phyloP scores from a whole-genome alignment of 2,329 filamentous ascomycete species.

The Aphanocladium album region DNA sequence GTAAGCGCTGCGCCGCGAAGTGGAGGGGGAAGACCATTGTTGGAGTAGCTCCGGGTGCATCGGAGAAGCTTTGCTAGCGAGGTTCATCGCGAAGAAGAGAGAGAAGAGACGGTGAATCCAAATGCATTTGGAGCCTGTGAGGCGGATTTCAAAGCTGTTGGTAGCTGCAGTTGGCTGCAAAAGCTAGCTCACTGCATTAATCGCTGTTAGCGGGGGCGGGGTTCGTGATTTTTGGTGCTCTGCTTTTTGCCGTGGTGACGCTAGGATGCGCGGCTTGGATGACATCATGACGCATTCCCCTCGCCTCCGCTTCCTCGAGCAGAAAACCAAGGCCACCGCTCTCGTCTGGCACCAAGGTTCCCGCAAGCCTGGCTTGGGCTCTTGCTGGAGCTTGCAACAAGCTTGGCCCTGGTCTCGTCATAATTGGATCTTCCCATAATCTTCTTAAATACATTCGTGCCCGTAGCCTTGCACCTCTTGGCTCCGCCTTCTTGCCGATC shows the following conservation, averaged over 20 bases:
- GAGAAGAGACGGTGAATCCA: no score
- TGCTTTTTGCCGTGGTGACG: constrained; percentile 1
- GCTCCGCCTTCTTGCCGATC: constrained; percentile 11
- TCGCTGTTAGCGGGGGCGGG: background rate
- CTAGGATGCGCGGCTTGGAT: constrained; percentile 17
- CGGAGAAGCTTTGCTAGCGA: no score
- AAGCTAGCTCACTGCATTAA: no score
- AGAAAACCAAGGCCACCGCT: constrained; percentile 1
- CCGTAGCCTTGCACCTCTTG: constrained; percentile 2
- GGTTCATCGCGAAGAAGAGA: no score
- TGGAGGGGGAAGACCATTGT: no score
- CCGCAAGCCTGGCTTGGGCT: background rate
- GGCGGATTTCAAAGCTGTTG: background rate
- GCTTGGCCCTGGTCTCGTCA: constrained; percentile 2
- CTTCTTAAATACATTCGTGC: constrained; percentile 1
- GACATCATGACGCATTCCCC: constrained; percentile 32
- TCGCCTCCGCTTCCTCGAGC: constrained; percentile 16
- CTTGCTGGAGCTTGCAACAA: background rate
- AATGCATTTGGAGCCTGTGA: no score
- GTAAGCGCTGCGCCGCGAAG: background rate
- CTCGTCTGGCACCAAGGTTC: background rate
- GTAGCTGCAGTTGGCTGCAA: background rate
- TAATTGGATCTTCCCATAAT: background rate
- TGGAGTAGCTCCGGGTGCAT: no score
- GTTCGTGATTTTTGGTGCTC: background rate